Evolutionary conservation across 2,329 filamentous ascomycete species (phyloP).

Genomic region (Fusarium ambrosium): DNA sequence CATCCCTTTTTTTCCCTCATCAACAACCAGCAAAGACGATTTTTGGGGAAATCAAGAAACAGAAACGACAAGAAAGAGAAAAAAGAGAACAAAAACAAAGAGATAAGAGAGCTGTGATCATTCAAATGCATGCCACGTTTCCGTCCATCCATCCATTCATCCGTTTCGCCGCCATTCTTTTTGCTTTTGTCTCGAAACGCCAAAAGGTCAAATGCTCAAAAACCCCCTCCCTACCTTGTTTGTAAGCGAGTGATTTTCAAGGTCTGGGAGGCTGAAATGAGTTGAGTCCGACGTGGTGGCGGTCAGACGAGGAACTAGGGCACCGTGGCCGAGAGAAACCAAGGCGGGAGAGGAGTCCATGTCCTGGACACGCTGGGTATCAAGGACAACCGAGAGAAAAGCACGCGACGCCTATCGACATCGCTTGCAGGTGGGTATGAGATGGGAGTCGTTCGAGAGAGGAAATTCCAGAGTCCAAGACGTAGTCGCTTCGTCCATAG

Average conservation of each 20-base stretch:
- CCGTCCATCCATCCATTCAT: constrained; percentile 48
- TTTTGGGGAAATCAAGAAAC: constrained; percentile 39
- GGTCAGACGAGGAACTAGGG: constrained; percentile 44
- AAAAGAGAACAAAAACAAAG: constrained; percentile 32
- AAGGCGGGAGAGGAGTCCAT: constrained; percentile 35
- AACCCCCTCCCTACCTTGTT: constrained; percentile 34
- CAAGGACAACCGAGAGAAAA: constrained; percentile 30
- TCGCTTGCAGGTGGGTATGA: constrained; percentile 32
- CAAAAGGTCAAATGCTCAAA: constrained; percentile 48
- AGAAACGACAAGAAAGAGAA: neutral
- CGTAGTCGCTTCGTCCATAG: constrained; percentile 33
- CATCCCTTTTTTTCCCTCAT: constrained; percentile 10
- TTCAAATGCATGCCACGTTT: constrained; percentile 51
- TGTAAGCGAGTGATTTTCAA: constrained; percentile 28
- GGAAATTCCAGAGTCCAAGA: constrained; percentile 37
- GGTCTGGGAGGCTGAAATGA: constrained; percentile 40
- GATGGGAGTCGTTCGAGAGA: constrained; percentile 39
- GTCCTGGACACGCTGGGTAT: constrained; percentile 19
- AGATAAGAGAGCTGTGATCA: constrained; percentile 48
- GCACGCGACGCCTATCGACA: constrained; percentile 13
- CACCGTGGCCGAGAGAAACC: constrained; percentile 32
- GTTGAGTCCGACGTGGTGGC: constrained; percentile 40
- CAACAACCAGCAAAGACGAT: constrained; percentile 28
- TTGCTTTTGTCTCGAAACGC: constrained; percentile 50
- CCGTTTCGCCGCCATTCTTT: constrained; percentile 50